These are phyloP conservation scores for Senna siamea DNA, from an alignment of 306 rosid genomes.

Conservation along the genomic window DNA sequence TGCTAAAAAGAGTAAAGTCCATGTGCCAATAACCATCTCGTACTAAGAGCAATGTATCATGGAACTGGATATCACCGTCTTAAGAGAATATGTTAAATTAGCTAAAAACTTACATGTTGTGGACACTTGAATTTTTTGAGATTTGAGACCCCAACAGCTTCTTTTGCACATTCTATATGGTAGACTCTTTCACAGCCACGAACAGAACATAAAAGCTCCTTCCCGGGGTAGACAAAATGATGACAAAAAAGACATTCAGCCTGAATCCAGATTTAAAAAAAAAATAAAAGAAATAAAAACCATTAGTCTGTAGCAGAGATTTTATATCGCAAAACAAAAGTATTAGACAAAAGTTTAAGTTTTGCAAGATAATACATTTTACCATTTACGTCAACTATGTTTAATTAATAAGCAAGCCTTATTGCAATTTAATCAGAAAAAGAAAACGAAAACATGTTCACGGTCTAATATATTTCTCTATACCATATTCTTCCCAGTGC, in stretches of 20 bases:
- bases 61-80: neutral
- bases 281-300: neutral
- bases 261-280: conserved; percentile 44
- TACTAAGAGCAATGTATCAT: neutral
- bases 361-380: neutral
- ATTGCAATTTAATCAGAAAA: neutral
- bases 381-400: neutral
- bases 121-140: conserved; percentile 82
- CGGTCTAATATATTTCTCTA: neutral
- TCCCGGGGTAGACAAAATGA: conserved; percentile 53
- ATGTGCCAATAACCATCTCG: neutral
- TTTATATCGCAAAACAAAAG: neutral
- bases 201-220: conserved; percentile 66
- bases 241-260: conserved; percentile 64
- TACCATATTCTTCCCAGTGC: neutral
- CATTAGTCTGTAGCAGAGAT: neutral
- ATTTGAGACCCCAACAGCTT: conserved; percentile 47
- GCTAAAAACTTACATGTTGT: conserved; percentile 65
- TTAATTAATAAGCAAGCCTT: neutral
- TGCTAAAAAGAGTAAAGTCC: conserved; percentile 5
- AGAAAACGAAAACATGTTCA: neutral
- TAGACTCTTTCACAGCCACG: conserved; percentile 65
- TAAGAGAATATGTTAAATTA: neutral
- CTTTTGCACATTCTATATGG: conserved; percentile 68
- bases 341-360: neutral